Percentiles rank a stretch among this genome's conserved stretches.
phyloP scores from a whole-genome alignment of 2,329 filamentous ascomycete species.

The Xylaria sp. region DNA sequence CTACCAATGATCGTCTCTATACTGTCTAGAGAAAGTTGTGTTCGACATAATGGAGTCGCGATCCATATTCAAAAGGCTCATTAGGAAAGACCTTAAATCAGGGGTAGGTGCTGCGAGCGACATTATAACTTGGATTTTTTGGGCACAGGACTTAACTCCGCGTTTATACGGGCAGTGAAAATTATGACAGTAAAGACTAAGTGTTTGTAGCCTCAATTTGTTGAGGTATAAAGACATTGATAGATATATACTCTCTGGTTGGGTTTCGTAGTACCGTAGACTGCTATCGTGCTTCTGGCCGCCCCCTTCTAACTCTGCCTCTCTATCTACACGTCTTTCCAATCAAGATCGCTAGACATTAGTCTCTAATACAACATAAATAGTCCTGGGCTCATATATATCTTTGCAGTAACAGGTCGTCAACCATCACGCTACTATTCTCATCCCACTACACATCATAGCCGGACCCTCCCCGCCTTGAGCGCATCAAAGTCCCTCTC shows the following conservation, averaged over 20 bases:
- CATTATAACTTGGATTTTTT: too few species aligned
- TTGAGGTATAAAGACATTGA: too few species aligned
- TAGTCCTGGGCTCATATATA: not conserved
- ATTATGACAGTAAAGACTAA: not conserved
- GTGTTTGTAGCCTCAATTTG: not conserved
- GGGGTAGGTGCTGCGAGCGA: too few species aligned
- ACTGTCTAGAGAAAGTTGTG: too few species aligned
- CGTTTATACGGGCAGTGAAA: too few species aligned
- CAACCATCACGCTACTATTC: not conserved
- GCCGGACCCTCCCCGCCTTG: conserved; percentile 28
- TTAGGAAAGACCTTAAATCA: too few species aligned
- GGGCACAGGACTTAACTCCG: too few species aligned
- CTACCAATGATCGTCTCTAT: too few species aligned
- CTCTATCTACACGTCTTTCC: not conserved
- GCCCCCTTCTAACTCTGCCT: not conserved
- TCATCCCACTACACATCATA: conserved; percentile 18
- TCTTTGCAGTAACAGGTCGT: not conserved
- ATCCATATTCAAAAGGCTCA: too few species aligned
- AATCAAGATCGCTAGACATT: too few species aligned
- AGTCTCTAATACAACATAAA: not conserved
- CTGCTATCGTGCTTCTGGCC: not conserved
- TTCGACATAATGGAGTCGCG: too few species aligned
- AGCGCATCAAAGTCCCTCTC: conserved; percentile 45
- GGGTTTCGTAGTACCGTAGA: not conserved
- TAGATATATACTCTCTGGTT: not conserved